A percentile compares a stretch with the other conserved stretches of the same genome.
These are phyloP conservation scores for Lepiota brunneoincarnata DNA, from an alignment of 768 basidiomycete genomes.

Conservation along the genomic window DNA sequence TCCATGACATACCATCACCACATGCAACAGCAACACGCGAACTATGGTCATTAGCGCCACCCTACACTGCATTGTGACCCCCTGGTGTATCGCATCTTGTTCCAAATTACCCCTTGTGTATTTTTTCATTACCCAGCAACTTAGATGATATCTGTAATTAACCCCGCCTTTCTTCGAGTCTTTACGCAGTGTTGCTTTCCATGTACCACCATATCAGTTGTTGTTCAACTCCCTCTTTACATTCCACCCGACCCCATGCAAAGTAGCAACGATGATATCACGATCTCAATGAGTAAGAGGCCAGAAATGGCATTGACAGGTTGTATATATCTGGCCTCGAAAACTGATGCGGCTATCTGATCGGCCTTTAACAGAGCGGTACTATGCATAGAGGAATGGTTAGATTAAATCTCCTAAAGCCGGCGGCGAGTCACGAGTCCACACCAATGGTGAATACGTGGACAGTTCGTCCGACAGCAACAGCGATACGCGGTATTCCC, in stretches of 20 bases:
- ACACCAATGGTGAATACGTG: slow-evolving; percentile 63
- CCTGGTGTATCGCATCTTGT: not conserved
- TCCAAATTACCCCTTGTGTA: not conserved
- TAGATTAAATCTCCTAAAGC: slow-evolving; percentile 10
- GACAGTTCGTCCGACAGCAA: slow-evolving; percentile 59
- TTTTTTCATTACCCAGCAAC: not conserved
- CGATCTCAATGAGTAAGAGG: too few species aligned
- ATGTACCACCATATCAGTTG: not conserved
- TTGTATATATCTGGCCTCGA: not conserved
- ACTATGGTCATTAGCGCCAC: slow-evolving; percentile 4
- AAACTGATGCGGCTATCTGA: not conserved
- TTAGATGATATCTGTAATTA: slow-evolving; percentile 13
- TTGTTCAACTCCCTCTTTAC: not conserved
- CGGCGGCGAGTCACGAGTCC: slow-evolving; percentile 36
- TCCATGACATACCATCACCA: slow-evolving; percentile 29
- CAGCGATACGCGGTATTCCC: slow-evolving; percentile 65
- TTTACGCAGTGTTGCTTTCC: not conserved
- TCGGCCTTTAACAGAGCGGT: slow-evolving; percentile 4
- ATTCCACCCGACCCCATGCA: not conserved
- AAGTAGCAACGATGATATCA: not conserved
- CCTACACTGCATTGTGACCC: not conserved
- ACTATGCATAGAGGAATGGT: not conserved
- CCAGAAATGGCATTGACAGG: too few species aligned
- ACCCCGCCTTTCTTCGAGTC: too few species aligned
- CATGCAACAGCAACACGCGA: slow-evolving; percentile 17